Conservation (phyloP, 78 protist species). For the Mastigamoeba balamuthi region DNA sequence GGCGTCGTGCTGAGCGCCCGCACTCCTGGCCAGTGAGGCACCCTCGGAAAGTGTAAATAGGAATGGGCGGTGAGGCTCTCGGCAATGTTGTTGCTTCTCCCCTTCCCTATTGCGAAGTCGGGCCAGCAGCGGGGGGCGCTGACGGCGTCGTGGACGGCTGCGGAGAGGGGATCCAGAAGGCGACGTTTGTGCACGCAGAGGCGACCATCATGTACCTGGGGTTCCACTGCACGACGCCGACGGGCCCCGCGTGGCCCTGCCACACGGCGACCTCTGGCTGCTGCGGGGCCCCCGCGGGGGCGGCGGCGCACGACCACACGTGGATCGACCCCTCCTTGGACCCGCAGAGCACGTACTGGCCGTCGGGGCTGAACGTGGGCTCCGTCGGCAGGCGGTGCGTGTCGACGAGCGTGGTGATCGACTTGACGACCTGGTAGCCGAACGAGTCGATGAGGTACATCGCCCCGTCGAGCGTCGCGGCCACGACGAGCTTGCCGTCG, state of each 20-base stretch:
- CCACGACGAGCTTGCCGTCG: constrained; percentile 50
- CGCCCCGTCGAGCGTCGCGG: constrained; percentile 21
- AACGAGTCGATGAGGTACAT: constrained; percentile 48
- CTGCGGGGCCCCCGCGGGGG: constrained; percentile 32
- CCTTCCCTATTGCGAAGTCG: too few relatives aligned
- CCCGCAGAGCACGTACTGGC: constrained; percentile 53
- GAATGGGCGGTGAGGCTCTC: too few relatives aligned
- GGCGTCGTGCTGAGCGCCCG: too few relatives aligned
- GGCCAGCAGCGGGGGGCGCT: too few relatives aligned
- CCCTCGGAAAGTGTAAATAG: too few relatives aligned
- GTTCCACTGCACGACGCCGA: constrained; percentile 60
- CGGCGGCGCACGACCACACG: constrained; percentile 51
- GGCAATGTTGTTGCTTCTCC: too few relatives aligned
- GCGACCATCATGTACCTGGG: constrained; percentile 62
- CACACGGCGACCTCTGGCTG: constrained; percentile 38
- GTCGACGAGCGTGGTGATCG: constrained; percentile 37
- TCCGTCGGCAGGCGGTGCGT: constrained; percentile 22
- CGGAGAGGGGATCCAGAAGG: constrained; percentile 66
- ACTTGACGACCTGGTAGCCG: constrained; percentile 36
- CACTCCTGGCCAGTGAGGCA: too few relatives aligned
- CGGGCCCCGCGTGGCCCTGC: constrained; percentile 45
- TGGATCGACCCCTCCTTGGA: constrained; percentile 60
- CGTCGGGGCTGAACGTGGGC: constrained; percentile 65
- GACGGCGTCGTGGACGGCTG: too few relatives aligned
- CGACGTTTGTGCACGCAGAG: constrained; percentile 27